phyloP scores from a whole-genome alignment of 2,329 filamentous ascomycete species.

The Trematosphaeria pertusa region DNA sequence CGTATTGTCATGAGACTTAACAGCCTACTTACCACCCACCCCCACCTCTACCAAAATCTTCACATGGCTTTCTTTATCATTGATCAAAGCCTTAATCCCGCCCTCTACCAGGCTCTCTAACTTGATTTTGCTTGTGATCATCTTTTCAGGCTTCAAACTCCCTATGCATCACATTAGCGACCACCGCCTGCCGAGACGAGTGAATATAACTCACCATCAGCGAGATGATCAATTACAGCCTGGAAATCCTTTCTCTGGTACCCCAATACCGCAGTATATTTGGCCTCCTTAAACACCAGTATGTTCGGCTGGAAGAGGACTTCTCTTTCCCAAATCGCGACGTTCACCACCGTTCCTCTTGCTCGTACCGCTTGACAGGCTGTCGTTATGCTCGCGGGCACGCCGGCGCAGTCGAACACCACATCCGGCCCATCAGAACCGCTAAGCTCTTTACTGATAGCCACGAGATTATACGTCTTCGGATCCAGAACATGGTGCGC shows the following conservation, averaged over 20 bases:
- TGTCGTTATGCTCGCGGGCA: slow-evolving; percentile 54
- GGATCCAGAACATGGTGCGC: slow-evolving; percentile 64
- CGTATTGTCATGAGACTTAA: neutral
- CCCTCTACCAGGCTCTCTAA: slow-evolving; percentile 64
- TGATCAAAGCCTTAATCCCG: slow-evolving; percentile 64
- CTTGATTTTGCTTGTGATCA: slow-evolving; percentile 67
- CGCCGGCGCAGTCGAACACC: slow-evolving; percentile 68
- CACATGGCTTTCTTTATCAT: slow-evolving; percentile 67
- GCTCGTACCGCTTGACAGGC: slow-evolving; percentile 58
- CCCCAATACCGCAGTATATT: slow-evolving; percentile 58
- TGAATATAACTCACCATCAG: slow-evolving; percentile 38
- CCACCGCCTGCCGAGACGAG: neutral
- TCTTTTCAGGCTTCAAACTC: slow-evolving; percentile 59
- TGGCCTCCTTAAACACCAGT: slow-evolving; percentile 61
- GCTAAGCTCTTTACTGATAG: slow-evolving; percentile 56
- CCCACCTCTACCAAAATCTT: slow-evolving; percentile 70
- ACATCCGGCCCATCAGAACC: slow-evolving; percentile 62
- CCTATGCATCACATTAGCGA: slow-evolving; percentile 40
- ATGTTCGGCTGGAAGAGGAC: slow-evolving; percentile 62
- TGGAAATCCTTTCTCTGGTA: slow-evolving; percentile 63
- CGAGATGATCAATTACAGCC: slow-evolving; percentile 63
- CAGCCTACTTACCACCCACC: slow-evolving; percentile 21
- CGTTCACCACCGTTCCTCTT: slow-evolving; percentile 66
- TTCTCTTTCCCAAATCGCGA: slow-evolving; percentile 69
- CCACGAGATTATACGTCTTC: slow-evolving; percentile 57